Base-by-base conservation (phyloP, 768 basidiomycete genomes). In the Calocybe cyanea region DNA sequence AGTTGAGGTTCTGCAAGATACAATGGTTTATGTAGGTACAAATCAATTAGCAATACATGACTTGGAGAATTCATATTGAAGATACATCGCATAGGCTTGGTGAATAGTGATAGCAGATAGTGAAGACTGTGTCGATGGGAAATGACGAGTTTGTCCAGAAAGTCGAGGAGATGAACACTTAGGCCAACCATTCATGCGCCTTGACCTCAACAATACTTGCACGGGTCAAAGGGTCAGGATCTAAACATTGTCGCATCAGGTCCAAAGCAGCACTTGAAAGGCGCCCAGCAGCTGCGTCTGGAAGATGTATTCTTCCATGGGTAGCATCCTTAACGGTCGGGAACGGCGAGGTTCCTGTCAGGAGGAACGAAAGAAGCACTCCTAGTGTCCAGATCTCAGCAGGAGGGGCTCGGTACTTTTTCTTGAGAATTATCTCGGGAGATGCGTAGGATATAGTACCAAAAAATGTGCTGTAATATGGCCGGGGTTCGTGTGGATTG, bases 351-450 rank as follows among this genome's bases (percentile, higher is more conserved):
- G 87, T 74, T 2, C 95, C 95, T 15, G 92, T 94, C 41, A 99
- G 78, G 45, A 99, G 77, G 62, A 92, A 96, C 37, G 92, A 95
- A 55, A 99, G 82, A 45, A 99, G 79, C 25, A 98, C 89, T 14
- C 95, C 95, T 18, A 96, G 79, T 7, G 88, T 91, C 95, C 95
- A 99, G 35, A 98, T 81, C 63, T 99, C 95, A 19, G 92, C 92
- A 31, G 94, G 93, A 0, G 92, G 83, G 0, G 95, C 93, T 49
- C 88, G 89, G 61, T 99, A 97, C 9, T 81, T 77, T 59, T 82
- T 81, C 63, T 92, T 92, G 23, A 78, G 80, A 36, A 98, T 81
- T 52, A 97, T 89, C 63, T 99, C 95, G 3, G 95, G 87, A 14
- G 95, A 86, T 3, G 95, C 95, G 59, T 97, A 99, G 35, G 93